These are phyloP conservation scores for Wickerhamomyces sydowiorum DNA, from an alignment of 805 yeast species.

Conservation along the genomic window DNA sequence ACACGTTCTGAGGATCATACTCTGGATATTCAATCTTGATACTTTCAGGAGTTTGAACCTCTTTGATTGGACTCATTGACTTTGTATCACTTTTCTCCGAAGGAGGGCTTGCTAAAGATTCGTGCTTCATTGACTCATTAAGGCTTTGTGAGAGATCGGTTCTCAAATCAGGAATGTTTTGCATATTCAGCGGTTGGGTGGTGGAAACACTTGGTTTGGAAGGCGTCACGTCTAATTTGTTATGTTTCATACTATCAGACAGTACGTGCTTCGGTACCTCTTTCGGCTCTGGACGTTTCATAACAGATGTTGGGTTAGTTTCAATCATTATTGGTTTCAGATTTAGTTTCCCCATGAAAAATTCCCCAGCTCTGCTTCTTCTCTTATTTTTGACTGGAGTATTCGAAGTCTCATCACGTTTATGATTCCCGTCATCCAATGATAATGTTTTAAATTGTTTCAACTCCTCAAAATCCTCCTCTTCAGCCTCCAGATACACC, in stretches of 20 bases:
- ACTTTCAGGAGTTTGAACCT: neutral
- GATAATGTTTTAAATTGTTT: constrained; percentile 18
- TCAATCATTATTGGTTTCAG: constrained; percentile 31
- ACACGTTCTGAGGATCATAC: constrained; percentile 2
- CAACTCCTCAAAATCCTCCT: constrained; percentile 6
- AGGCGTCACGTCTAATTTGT: constrained; percentile 10
- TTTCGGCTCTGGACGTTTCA: constrained; percentile 13
- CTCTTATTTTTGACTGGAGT: constrained; percentile 17
- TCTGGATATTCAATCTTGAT: neutral
- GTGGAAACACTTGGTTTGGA: constrained; percentile 7
- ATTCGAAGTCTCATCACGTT: constrained; percentile 4
- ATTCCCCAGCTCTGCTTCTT: constrained; percentile 30
- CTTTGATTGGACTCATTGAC: neutral
- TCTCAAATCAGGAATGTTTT: constrained; percentile 15
- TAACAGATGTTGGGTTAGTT: constrained; percentile 25
- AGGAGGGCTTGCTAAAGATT: neutral
- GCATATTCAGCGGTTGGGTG: constrained; percentile 1
- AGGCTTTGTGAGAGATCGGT: constrained; percentile 1
- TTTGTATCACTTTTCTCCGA: neutral
- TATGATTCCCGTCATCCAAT: constrained; percentile 9
- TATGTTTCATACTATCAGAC: constrained; percentile 9
- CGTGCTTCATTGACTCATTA: neutral
- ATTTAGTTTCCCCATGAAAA: constrained; percentile 35
- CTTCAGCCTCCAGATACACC: constrained; percentile 11
- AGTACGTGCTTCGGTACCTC: constrained; percentile 3